Conservation (phyloP, 495 filamentous ascomycete species). For the Penicilliopsis zonata region DNA sequence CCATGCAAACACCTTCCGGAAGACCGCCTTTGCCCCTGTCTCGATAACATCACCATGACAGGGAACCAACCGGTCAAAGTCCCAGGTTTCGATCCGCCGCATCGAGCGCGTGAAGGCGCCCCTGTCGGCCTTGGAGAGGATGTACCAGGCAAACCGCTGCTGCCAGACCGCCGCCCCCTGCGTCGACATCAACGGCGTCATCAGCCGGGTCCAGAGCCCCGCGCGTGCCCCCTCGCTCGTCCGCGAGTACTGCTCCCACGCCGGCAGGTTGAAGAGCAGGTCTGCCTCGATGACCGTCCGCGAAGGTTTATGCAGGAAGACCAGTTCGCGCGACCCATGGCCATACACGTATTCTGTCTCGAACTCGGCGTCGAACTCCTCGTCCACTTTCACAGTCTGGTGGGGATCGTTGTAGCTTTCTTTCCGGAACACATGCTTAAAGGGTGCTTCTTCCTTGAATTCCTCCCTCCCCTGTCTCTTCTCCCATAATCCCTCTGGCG, state of each 20-base stretch:
- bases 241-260: conserved; percentile 74
- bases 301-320: conserved; percentile 73
- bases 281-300: conserved; percentile 84
- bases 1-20: conserved; percentile 76
- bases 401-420: conserved; percentile 35
- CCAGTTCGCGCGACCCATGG: conserved; percentile 77
- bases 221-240: conserved; percentile 35
- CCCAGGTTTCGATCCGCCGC: conserved; percentile 61
- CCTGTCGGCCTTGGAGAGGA: conserved; percentile 48
- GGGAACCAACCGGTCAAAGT: conserved; percentile 77
- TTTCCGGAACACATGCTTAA: conserved; percentile 54
- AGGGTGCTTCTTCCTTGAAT: conserved; percentile 54
- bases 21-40: conserved; percentile 61
- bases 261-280: conserved; percentile 82
- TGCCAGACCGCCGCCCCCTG: conserved; percentile 50
- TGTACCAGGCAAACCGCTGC: conserved; percentile 77
- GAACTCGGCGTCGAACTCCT: conserved; percentile 80
- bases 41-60: conserved; percentile 92
- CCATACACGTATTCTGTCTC: conserved; percentile 71
- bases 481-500: conserved; percentile 74
- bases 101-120: conserved; percentile 56
- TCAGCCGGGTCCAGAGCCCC: conserved; percentile 52
- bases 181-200: conserved; percentile 48
- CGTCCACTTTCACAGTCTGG: conserved; percentile 50
- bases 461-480: conserved; percentile 59